Percentiles rank a stretch among this genome's conserved stretches.
phyloP scores from a whole-genome alignment of 768 basidiomycete species.

The Kwoniella mangroviensis region DNA sequence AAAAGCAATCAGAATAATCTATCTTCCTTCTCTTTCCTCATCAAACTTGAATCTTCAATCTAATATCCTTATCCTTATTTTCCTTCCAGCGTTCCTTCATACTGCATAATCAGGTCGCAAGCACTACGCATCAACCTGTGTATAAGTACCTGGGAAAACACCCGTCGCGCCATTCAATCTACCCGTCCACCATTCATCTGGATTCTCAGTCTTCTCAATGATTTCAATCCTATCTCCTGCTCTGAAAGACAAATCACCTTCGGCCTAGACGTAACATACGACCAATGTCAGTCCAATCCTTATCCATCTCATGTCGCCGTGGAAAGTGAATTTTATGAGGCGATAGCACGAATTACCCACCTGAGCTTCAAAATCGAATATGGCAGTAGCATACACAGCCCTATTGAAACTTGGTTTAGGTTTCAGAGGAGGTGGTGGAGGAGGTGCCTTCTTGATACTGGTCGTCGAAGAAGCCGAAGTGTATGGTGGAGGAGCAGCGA shows the following conservation, averaged over 20 bases:
- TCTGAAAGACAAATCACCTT: constrained; percentile 78
- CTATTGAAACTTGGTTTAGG: constrained; percentile 77
- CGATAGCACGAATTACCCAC: constrained; percentile 57
- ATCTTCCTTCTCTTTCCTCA: not conserved
- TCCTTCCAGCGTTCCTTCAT: not conserved
- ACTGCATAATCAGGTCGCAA: too few species aligned
- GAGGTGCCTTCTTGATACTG: constrained; percentile 74
- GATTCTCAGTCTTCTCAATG: constrained; percentile 68
- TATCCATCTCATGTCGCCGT: not conserved
- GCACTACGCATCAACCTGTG: constrained; percentile 44
- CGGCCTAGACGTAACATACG: constrained; percentile 64
- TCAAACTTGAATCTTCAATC: not conserved
- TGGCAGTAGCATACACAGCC: constrained; percentile 79
- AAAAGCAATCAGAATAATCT: too few species aligned
- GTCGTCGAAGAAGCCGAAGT: constrained; percentile 58
- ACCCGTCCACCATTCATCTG: constrained; percentile 88
- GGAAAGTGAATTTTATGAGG: not conserved
- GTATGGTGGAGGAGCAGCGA: constrained; percentile 62
- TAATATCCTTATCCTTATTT: not conserved
- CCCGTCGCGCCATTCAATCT: constrained; percentile 68
- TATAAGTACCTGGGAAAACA: constrained; percentile 68
- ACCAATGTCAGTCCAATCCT: constrained; percentile 9
- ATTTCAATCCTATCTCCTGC: constrained; percentile 79
- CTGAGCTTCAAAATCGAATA: constrained; percentile 95
- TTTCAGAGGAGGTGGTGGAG: constrained; percentile 90